Conservation (phyloP, 163 green algal genomes). For the Coccomyxa subellipsoidea region DNA sequence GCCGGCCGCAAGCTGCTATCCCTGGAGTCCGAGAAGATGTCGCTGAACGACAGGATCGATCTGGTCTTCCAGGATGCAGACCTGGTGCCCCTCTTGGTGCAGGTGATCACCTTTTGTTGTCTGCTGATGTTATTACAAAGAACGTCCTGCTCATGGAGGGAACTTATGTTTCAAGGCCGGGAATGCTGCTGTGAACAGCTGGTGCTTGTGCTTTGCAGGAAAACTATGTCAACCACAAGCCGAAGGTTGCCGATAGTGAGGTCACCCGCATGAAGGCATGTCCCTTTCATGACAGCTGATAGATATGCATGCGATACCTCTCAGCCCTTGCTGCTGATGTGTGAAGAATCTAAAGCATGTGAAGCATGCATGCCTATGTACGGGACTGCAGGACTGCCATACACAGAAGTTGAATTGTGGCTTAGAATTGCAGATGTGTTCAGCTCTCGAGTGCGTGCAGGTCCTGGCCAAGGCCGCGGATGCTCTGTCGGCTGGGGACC, state of each 20-base stretch:
- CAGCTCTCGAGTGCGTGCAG: slow-evolving; percentile 20
- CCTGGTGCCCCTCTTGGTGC: slow-evolving; percentile 90
- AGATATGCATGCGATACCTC: background rate
- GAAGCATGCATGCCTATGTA: no score
- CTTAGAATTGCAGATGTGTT: no score
- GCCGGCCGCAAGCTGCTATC: slow-evolving; percentile 74
- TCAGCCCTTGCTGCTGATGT: background rate
- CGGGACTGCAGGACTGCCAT: no score
- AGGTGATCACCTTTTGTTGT: slow-evolving; percentile 47
- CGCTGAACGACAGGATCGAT: slow-evolving; percentile 63
- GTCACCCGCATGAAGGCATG: slow-evolving; percentile 32
- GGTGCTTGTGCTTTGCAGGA: slow-evolving; percentile 53
- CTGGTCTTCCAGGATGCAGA: slow-evolving; percentile 90
- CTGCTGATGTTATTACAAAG: no score
- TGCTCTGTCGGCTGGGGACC: slow-evolving; percentile 76
- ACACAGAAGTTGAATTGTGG: no score
- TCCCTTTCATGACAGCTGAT: slow-evolving; percentile 15
- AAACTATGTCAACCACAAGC: slow-evolving; percentile 96
- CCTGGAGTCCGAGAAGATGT: slow-evolving; percentile 31
- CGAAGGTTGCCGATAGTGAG: slow-evolving; percentile 48
- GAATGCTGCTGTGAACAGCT: no score
- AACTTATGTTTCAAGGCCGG: no score
- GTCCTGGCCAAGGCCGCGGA: slow-evolving; percentile 84
- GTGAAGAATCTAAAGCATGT: background rate
- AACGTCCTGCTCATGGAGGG: no score